Conservation (phyloP, 805 yeast genomes). For the Yarrowia keelungensis region DNA sequence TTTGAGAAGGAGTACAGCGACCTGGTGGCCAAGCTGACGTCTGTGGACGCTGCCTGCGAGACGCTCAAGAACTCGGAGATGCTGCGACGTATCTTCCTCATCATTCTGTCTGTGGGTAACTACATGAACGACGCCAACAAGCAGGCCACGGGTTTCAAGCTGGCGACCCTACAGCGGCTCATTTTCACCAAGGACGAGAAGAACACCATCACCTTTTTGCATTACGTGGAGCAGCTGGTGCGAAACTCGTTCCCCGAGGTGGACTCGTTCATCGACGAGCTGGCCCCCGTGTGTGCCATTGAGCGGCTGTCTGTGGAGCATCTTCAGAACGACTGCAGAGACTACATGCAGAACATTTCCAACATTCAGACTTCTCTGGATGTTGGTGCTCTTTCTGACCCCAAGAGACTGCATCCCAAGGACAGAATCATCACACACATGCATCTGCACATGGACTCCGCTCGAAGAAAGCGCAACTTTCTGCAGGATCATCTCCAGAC, state of each 20-base stretch:
- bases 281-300: conserved; percentile 63
- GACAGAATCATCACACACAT: conserved; percentile 73
- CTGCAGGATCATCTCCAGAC: conserved; percentile 68
- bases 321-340: conserved; percentile 72
- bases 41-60: conserved; percentile 75
- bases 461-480: conserved; percentile 70
- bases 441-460: conserved; percentile 72
- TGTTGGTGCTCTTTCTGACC: conserved; percentile 85
- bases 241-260: conserved; percentile 82
- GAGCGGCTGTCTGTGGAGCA: conserved; percentile 84
- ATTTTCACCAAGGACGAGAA: conserved; percentile 89
- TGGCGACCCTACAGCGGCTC: conserved; percentile 86
- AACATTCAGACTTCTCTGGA: conserved; percentile 78
- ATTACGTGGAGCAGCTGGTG: conserved; percentile 89
- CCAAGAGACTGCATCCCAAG: conserved; percentile 78
- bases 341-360: conserved; percentile 63
- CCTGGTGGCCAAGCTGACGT: conserved; percentile 66
- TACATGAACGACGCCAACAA: conserved; percentile 94
- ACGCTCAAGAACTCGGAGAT: conserved; percentile 69
- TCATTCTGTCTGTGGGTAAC: conserved; percentile 91
- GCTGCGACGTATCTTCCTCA: conserved; percentile 75
- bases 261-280: conserved; percentile 75
- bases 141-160: conserved; percentile 90
- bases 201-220: conserved; percentile 86
- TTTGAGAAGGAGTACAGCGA: conserved; percentile 82